phyloP scores from a whole-genome alignment of 495 filamentous ascomycete genomes.

The Aspergillus baeticus region DNA sequence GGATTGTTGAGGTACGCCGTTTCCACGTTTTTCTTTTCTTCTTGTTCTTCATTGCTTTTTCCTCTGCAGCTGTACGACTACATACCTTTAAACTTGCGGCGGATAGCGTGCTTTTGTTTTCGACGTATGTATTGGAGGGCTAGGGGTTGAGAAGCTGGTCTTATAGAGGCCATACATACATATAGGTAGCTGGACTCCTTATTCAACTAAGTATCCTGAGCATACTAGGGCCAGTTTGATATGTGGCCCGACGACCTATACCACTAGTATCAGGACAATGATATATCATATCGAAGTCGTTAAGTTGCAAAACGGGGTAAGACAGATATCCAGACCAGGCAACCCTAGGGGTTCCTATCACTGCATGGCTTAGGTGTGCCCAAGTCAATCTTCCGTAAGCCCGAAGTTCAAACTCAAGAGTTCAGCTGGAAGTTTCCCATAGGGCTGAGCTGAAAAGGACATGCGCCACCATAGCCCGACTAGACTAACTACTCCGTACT shows the following conservation, averaged over 20 bases:
- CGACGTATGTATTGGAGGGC: not conserved
- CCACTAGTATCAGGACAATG: too few relatives aligned
- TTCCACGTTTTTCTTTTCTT: constrained; percentile 3
- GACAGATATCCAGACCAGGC: too few relatives aligned
- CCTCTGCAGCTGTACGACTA: constrained; percentile 1
- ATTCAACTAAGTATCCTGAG: not conserved
- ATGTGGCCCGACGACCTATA: too few relatives aligned
- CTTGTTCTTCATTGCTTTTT: constrained; percentile 1
- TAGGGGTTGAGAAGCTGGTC: too few relatives aligned
- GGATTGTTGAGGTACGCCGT: not conserved
- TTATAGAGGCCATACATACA: not conserved
- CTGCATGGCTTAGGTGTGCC: too few relatives aligned
- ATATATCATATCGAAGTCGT: too few relatives aligned
- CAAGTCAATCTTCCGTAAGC: not conserved
- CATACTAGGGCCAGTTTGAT: too few relatives aligned
- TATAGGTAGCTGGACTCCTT: not conserved
- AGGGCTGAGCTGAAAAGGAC: not conserved
- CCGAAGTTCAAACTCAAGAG: not conserved
- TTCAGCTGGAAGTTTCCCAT: not conserved
- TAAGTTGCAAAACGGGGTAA: too few relatives aligned
- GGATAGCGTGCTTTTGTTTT: not conserved
- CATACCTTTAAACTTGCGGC: not conserved
- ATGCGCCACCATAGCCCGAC: too few relatives aligned
- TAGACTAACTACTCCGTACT: too few relatives aligned
- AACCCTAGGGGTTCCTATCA: too few relatives aligned